Conservation (phyloP, 1,284 basidiomycete species). For the Peniophora sp. region DNA sequence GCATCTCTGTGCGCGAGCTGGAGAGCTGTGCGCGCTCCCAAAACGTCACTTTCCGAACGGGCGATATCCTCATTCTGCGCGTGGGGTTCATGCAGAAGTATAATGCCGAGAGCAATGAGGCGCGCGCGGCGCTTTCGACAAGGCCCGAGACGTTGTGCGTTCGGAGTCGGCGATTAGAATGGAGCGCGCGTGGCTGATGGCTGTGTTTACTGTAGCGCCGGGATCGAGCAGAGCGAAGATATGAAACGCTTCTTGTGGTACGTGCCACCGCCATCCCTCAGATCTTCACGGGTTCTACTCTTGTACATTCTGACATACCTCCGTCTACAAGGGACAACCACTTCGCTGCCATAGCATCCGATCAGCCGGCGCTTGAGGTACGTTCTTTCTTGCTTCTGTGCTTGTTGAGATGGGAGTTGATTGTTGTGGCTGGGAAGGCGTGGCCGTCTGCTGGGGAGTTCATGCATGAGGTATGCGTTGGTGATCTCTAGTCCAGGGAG, state of each 20-base stretch:
- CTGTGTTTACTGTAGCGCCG: constrained; percentile 47
- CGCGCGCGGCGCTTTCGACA: constrained; percentile 34
- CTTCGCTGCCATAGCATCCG: constrained; percentile 67
- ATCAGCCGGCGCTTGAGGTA: constrained; percentile 66
- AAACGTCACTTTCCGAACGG: constrained; percentile 48
- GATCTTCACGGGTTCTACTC: constrained; percentile 1
- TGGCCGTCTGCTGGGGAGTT: constrained; percentile 44
- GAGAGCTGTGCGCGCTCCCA: constrained; percentile 55
- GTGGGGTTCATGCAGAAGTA: constrained; percentile 62
- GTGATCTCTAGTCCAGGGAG: too few relatives aligned
- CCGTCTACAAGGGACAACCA: constrained; percentile 59
- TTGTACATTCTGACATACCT: background rate
- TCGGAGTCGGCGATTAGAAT: too few relatives aligned
- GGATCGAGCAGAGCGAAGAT: constrained; percentile 64
- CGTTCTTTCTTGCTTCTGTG: background rate
- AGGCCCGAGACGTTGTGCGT: constrained; percentile 45
- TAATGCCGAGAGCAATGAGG: constrained; percentile 31
- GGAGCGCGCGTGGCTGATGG: too few relatives aligned
- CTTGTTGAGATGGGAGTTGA: too few relatives aligned
- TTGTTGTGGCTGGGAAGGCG: too few relatives aligned
- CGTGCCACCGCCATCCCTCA: too few relatives aligned
- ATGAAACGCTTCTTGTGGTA: constrained; percentile 68
- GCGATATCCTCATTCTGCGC: constrained; percentile 55
- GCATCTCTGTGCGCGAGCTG: constrained; percentile 48
- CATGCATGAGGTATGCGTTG: constrained; percentile 48